Base-by-base conservation (phyloP, 1,139 yeast species). In the Zygosaccharomyces pseudobailii region DNA sequence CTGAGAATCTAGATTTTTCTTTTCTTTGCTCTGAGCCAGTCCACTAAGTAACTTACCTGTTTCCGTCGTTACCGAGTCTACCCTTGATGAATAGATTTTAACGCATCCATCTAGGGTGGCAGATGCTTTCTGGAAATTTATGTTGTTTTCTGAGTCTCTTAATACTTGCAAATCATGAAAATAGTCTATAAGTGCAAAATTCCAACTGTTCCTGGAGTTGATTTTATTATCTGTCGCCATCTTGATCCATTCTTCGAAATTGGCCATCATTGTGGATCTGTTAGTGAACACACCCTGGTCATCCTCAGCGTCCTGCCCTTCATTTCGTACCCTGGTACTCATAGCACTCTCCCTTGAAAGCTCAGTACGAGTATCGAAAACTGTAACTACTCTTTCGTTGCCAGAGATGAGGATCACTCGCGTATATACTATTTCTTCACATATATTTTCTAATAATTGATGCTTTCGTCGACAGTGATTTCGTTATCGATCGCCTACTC, bases 231-330 rank as follows among this genome's bases (percentile, higher is more conserved):
- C 95, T 1, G 95, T 86, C n/a, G 94, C 88, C 68, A 86, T 74
- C 63, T 82, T 85, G 74, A 88, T 86, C 89, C 95, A 86, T 67
- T 87, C 92, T 62, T 89, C 96, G 65, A 87, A 88, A 58, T 88
- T 88, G 7, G 83, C 85, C 58, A 77, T 71, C 66, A 72, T 70
- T 7, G 68, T 67, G 25, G 71, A 65, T 48, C 63, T 61, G 48
- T 70, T 66, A 4, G 66, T 62, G 40, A 64, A 64, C 6, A 64
- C 33, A 10, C 61, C 66, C 19, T 57, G 50, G 19, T 57, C 63
- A 28, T 58, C 62, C 32, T 52, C 48, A 13, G 27, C 42, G 32
- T 56, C 56, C 38, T 50, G 48, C 31, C 43, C 57, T n/a, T 59
- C 62, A 34, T 56, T 55, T 20, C 51, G 55, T 36, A 54, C n/a